Evolutionary conservation across 1,284 basidiomycete genomes (phyloP).

Genomic region (Cryptococcus hybrid): DNA sequence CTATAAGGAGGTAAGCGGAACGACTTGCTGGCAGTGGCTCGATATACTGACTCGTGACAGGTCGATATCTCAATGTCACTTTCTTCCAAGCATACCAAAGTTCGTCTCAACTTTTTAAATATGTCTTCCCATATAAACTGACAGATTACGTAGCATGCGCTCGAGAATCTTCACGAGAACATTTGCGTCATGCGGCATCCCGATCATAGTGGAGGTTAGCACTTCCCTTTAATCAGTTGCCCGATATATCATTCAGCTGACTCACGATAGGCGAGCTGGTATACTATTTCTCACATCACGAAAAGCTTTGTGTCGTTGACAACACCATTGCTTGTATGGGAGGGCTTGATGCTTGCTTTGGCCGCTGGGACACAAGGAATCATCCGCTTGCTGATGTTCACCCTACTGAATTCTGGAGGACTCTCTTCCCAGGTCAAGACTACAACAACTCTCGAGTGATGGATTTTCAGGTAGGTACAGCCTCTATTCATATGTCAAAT

Average conservation of each 20-base stretch:
- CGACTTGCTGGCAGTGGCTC: conserved; percentile 32
- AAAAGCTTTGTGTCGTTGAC: conserved; percentile 66
- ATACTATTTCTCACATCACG: conserved; percentile 52
- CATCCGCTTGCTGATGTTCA: conserved; percentile 83
- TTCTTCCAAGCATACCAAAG: conserved; percentile 79
- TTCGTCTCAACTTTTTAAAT: conserved; percentile 38
- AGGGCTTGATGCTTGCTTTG: conserved; percentile 88
- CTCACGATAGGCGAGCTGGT: conserved; percentile 27
- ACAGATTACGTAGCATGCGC: conserved; percentile 56
- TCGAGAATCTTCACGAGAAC: conserved; percentile 81
- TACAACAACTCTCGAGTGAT: conserved; percentile 70
- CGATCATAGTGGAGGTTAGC: conserved; percentile 69
- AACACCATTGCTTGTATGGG: conserved; percentile 67
- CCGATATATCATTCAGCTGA: neutral
- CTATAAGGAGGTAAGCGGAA: conserved; percentile 65
- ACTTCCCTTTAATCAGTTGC: conserved; percentile 51
- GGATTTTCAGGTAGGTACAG: conserved; percentile 40
- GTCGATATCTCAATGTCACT: conserved; percentile 87
- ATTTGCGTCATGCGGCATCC: conserved; percentile 84
- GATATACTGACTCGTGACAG: conserved; percentile 4
- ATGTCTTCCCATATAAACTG: neutral
- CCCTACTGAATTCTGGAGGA: conserved; percentile 73
- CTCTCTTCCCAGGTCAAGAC: conserved; percentile 86
- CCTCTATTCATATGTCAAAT: neutral
- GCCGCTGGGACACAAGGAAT: conserved; percentile 86